These are phyloP conservation scores for Phlegmacium glaucopus DNA, from an alignment of 768 basidiomycete species.

Conservation along the genomic window DNA sequence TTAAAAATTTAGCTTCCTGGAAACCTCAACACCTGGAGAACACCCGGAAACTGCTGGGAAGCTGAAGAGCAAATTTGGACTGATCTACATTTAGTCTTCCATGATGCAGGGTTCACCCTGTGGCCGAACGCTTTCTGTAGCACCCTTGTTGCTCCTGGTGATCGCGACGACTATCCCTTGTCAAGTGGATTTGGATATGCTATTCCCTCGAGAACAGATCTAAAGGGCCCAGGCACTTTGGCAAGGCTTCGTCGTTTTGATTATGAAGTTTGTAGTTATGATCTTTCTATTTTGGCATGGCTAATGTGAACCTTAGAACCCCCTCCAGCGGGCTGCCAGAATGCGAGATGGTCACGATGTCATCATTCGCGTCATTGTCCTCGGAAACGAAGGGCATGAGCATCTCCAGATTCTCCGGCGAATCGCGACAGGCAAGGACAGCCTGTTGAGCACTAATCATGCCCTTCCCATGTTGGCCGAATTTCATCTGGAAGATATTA, in stretches of 20 bases:
- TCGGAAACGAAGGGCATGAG: conserved; percentile 14
- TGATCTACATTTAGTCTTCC: neutral
- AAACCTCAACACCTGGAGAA: neutral
- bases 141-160: neutral
- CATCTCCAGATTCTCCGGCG: conserved; percentile 21
- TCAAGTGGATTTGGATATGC: conserved; percentile 2
- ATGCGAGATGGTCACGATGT: conserved; percentile 15
- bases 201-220: neutral
- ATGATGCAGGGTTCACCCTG: neutral
- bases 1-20: neutral
- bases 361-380: too few species aligned
- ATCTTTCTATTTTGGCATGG: neutral
- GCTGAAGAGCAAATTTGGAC: conserved; percentile 1
- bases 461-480: conserved; percentile 22
- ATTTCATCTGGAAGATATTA: conserved; percentile 23
- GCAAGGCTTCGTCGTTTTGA: neutral
- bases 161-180: neutral
- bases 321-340: conserved; percentile 7
- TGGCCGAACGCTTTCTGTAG: neutral
- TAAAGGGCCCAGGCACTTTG: neutral
- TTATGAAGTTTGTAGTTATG: neutral
- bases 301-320: neutral
- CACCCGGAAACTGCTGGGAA: neutral
- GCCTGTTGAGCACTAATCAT: conserved; percentile 20
- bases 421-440: conserved; percentile 12